Conservation (phyloP, 805 yeast species). For the Naumovozyma castellii region DNA sequence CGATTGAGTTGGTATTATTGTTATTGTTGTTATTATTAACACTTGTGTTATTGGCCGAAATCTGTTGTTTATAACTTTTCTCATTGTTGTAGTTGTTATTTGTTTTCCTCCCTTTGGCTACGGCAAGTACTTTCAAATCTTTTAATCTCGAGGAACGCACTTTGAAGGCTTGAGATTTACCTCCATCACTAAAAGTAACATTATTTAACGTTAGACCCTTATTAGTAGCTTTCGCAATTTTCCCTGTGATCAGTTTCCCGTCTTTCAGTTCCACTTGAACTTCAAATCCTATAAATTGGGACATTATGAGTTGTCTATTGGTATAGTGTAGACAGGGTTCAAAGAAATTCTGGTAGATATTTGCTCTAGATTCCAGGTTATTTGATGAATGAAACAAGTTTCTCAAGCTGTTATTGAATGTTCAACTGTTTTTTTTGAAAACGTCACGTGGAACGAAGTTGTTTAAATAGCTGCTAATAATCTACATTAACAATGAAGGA, state of each 20-base stretch:
- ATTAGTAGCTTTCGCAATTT: slow-evolving; percentile 35
- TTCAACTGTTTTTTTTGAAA: too few species aligned
- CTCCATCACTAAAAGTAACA: slow-evolving; percentile 29
- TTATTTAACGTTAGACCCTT: slow-evolving; percentile 33
- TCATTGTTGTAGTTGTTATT: slow-evolving; percentile 8
- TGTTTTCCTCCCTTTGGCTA: slow-evolving; percentile 18
- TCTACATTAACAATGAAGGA: too few species aligned
- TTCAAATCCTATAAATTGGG: slow-evolving; percentile 39
- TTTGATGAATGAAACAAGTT: too few species aligned
- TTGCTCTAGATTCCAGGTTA: too few species aligned
- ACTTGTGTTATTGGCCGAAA: slow-evolving; percentile 31
- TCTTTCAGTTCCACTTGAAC: slow-evolving; percentile 38
- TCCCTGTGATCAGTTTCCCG: slow-evolving; percentile 33
- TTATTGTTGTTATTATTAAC: slow-evolving; percentile 15
- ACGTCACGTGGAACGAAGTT: too few species aligned
- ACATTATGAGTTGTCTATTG: slow-evolving; percentile 16
- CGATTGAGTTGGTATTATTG: slow-evolving; percentile 27
- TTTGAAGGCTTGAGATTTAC: slow-evolving; percentile 26
- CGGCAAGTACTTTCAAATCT: slow-evolving; percentile 28
- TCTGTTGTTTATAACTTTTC: slow-evolving; percentile 2
- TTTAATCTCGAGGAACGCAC: slow-evolving; percentile 29
- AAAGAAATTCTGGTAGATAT: too few species aligned
- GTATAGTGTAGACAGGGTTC: not conserved
- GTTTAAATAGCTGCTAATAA: too few species aligned
- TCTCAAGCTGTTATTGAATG: too few species aligned